A percentile compares a stretch with the other conserved stretches of the same genome.
phyloP scores from a whole-genome alignment of 148 eudicot species.

The Pharnaceum exiguum region DNA sequence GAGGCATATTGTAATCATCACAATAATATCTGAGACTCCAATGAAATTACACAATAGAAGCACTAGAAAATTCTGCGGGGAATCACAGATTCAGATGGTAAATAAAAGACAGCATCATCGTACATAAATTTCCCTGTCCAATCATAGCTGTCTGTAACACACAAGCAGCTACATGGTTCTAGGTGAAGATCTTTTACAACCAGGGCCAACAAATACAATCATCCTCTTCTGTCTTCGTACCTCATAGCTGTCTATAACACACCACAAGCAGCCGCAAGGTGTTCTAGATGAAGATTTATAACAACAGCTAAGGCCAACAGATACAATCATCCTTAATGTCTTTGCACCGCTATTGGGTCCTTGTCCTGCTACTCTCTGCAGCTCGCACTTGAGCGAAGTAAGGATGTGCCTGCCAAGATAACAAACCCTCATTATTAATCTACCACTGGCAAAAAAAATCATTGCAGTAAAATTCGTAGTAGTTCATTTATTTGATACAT shows the following conservation, averaged over 20 bases:
- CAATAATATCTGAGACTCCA: too few relatives aligned
- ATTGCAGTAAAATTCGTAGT: too few relatives aligned
- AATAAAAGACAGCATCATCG: too few relatives aligned
- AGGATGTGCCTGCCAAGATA: slow-evolving; percentile 65
- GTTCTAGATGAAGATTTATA: slow-evolving; percentile 1
- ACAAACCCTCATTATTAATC: too few relatives aligned
- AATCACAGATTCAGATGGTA: too few relatives aligned
- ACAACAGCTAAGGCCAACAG: slow-evolving; percentile 8
- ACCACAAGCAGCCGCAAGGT: slow-evolving; percentile 1
- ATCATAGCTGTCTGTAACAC: background rate
- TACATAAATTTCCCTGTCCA: slow-evolving; percentile 11
- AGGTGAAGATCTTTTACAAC: slow-evolving; percentile 3
- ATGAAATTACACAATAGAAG: too few relatives aligned
- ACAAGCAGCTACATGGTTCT: background rate
- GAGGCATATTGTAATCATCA: too few relatives aligned
- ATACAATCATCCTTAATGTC: background rate
- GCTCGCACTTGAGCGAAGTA: slow-evolving; percentile 91
- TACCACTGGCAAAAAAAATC: too few relatives aligned
- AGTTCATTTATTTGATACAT: too few relatives aligned
- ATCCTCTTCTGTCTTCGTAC: background rate
- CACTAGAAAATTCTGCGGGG: too few relatives aligned
- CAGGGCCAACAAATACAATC: slow-evolving; percentile 4
- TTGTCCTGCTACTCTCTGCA: slow-evolving; percentile 85
- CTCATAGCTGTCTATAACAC: background rate
- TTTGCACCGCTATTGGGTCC: slow-evolving; percentile 39